Evolutionary conservation across 352 stramenopile genomes (phyloP).

Genomic region (Lagenidium sp.): DNA sequence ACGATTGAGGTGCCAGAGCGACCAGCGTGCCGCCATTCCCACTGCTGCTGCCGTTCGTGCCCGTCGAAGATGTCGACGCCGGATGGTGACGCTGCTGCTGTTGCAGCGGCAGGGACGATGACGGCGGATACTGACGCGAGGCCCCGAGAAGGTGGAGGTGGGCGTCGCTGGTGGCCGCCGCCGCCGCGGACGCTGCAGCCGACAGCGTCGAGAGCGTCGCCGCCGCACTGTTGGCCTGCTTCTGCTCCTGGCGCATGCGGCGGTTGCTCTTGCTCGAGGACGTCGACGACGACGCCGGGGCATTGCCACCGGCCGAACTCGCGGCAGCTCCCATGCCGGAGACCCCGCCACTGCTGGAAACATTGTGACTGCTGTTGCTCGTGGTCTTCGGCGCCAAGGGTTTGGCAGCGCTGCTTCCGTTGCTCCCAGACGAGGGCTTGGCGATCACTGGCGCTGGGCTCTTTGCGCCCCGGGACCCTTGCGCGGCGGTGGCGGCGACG

Average conservation of each 20-base stretch:
- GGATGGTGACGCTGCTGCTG: too few species aligned
- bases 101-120: too few species aligned
- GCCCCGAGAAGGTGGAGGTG: too few species aligned
- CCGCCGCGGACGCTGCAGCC: background rate
- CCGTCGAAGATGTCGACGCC: too few species aligned
- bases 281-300: background rate
- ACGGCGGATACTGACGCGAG: too few species aligned
- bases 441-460: too few species aligned
- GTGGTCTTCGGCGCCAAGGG: background rate
- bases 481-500: background rate
- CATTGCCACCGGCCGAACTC: background rate
- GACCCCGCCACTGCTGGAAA: too few species aligned
- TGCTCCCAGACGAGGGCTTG: too few species aligned
- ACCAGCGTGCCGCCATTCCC: too few species aligned
- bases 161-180: background rate
- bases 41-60: background rate
- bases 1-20: too few species aligned
- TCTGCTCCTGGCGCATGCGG: conserved; percentile 10
- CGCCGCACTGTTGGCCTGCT: conserved; percentile 3
- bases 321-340: too few species aligned
- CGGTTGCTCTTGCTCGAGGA: background rate
- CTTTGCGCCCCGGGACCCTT: background rate
- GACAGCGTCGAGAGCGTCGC: conserved; percentile 9
- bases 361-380: background rate
- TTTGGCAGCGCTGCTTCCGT: background rate